Conservation (phyloP, 257 asterid genomes). For the Paulownia fortunei region DNA sequence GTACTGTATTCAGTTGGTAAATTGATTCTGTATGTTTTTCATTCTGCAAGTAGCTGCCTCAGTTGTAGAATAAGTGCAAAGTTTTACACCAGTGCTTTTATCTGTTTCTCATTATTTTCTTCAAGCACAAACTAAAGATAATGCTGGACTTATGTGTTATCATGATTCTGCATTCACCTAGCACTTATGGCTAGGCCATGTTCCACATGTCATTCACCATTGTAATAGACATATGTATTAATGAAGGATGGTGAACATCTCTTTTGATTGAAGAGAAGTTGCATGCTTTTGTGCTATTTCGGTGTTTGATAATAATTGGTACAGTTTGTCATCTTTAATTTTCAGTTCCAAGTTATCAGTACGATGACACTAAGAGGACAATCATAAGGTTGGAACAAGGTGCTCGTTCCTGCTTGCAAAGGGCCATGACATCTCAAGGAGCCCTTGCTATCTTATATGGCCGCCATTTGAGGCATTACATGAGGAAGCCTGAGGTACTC, state of each 20-base stretch:
- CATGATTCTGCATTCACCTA: constrained; percentile 11
- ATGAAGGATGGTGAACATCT: not conserved
- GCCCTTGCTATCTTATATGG: constrained; percentile 89
- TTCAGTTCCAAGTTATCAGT: constrained; percentile 72
- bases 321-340: constrained; percentile 28
- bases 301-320: constrained; percentile 24
- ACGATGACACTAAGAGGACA: constrained; percentile 77
- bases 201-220: not conserved
- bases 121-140: not conserved
- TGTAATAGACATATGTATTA: not conserved
- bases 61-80: constrained; percentile 7
- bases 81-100: not conserved
- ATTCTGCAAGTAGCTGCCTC: constrained; percentile 7
- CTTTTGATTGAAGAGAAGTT: not conserved
- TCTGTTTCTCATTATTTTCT: not conserved
- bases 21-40: constrained; percentile 1
- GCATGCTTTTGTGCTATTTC: constrained; percentile 18
- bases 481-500: constrained; percentile 79
- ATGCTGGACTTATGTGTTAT: constrained; percentile 11
- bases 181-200: not conserved
- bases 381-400: constrained; percentile 86
- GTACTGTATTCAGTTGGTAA: constrained; percentile 28
- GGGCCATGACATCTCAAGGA: constrained; percentile 74
- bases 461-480: constrained; percentile 78
- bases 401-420: constrained; percentile 66